These are phyloP conservation scores for Sophora flavescens DNA, from an alignment of 306 rosid genomes.

Conservation along the genomic window DNA sequence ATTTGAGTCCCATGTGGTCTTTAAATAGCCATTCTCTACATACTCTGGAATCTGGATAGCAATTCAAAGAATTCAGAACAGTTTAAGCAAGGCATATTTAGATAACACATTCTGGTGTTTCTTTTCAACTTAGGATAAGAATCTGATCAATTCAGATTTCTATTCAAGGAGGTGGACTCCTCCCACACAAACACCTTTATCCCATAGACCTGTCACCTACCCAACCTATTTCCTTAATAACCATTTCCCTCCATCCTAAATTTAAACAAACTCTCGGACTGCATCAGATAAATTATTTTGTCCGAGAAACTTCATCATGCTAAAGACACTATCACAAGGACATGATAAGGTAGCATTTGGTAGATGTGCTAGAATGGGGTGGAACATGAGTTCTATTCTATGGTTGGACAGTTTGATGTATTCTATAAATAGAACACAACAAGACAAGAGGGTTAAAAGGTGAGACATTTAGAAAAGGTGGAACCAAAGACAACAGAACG, in stretches of 20 bases:
- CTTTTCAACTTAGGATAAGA: not conserved
- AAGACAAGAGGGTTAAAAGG: no score
- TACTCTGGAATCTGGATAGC: not conserved
- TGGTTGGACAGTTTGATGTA: no score
- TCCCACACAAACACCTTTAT: not conserved
- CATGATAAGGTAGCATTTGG: not conserved
- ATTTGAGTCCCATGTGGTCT: not conserved
- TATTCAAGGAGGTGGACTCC: not conserved
- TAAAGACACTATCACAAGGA: constrained; percentile 20
- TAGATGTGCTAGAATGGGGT: no score
- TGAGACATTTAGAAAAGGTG: no score
- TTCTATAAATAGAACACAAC: no score
- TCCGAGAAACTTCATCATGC: constrained; percentile 36
- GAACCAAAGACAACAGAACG: no score
- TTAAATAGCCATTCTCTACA: not conserved
- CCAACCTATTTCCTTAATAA: no score
- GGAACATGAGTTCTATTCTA: no score
- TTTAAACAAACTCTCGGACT: no score
- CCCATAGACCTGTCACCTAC: no score
- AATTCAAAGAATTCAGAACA: not conserved
- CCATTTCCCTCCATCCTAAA: no score
- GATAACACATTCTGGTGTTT: not conserved
- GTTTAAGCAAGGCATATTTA: not conserved
- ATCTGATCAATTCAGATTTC: not conserved
- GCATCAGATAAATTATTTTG: constrained; percentile 7